Evolutionary conservation across 345 rosid genomes (phyloP).

Genomic region (Stellera chamaejasme): DNA sequence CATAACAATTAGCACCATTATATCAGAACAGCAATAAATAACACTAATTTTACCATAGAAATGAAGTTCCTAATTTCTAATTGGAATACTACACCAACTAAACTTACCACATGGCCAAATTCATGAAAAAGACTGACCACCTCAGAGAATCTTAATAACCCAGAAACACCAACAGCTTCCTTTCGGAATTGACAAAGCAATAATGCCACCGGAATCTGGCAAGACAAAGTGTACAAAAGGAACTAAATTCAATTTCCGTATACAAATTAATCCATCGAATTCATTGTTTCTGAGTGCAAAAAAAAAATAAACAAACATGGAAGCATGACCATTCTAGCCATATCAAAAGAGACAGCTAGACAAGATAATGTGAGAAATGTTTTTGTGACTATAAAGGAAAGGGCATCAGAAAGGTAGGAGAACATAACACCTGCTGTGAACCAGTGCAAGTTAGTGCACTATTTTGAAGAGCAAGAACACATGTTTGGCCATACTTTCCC

Average conservation of each 20-base stretch:
- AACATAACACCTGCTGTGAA: conserved; percentile 44
- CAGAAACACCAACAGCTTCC: conserved; percentile 29
- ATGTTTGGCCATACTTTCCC: conserved; percentile 75
- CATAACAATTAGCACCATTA: conserved; percentile 12
- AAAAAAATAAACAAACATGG: conserved; percentile 11
- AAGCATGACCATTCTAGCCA: not conserved
- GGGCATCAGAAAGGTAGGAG: not conserved
- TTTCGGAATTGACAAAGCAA: conserved; percentile 68
- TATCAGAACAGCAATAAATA: conserved; percentile 4
- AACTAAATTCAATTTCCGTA: not conserved
- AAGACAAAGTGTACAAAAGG: conserved; percentile 8
- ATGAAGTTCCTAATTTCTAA: not conserved
- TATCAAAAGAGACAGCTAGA: conserved; percentile 6
- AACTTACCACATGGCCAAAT: conserved; percentile 95
- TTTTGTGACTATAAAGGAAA: not conserved
- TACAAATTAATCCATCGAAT: not conserved
- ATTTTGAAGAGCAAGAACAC: conserved; percentile 85
- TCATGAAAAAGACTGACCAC: conserved; percentile 89
- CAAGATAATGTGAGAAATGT: not conserved
- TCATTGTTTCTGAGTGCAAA: conserved; percentile 4
- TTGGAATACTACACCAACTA: not conserved
- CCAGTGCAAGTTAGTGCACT: conserved; percentile 51
- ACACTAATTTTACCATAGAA: not conserved
- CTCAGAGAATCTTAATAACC: conserved; percentile 74
- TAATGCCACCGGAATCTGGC: conserved; percentile 66